Conservation (phyloP, 169 alveolate species). For the Plasmodium adleri region DNA sequence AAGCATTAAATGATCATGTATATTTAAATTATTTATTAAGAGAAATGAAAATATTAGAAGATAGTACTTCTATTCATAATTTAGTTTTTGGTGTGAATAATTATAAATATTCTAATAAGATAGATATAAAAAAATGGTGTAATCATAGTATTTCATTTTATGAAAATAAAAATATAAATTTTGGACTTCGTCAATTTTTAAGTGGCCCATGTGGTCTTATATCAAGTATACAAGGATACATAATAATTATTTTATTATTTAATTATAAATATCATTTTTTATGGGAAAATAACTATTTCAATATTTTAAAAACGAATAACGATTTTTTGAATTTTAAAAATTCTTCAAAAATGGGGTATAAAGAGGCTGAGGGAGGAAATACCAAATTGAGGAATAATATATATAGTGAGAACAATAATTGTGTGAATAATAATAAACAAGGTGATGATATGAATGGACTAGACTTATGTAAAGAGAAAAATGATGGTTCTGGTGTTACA, state of each 20-base stretch:
- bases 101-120: slow-evolving; percentile 66
- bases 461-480: not conserved
- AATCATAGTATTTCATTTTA: slow-evolving; percentile 79
- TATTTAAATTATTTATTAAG: slow-evolving; percentile 60
- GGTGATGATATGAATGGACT: not conserved
- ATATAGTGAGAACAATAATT: not conserved
- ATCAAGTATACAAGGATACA: slow-evolving; percentile 81
- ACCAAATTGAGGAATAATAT: not conserved
- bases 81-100: slow-evolving; percentile 74
- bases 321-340: slow-evolving; percentile 54
- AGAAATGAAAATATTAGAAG: slow-evolving; percentile 51
- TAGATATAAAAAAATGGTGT: slow-evolving; percentile 77
- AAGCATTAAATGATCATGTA: slow-evolving; percentile 57
- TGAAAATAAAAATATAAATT: slow-evolving; percentile 69
- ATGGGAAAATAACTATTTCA: slow-evolving; percentile 71
- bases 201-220: slow-evolving; percentile 84
- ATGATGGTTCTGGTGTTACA: not conserved
- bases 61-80: slow-evolving; percentile 41
- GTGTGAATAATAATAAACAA: not conserved
- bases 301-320: slow-evolving; percentile 57
- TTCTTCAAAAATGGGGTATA: not conserved
- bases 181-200: slow-evolving; percentile 81
- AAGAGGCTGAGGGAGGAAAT: not conserved
- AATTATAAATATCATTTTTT: slow-evolving; percentile 76
- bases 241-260: slow-evolving; percentile 79